Conservation (phyloP, 208 protist genomes). For the Leishmania aethiopica region DNA sequence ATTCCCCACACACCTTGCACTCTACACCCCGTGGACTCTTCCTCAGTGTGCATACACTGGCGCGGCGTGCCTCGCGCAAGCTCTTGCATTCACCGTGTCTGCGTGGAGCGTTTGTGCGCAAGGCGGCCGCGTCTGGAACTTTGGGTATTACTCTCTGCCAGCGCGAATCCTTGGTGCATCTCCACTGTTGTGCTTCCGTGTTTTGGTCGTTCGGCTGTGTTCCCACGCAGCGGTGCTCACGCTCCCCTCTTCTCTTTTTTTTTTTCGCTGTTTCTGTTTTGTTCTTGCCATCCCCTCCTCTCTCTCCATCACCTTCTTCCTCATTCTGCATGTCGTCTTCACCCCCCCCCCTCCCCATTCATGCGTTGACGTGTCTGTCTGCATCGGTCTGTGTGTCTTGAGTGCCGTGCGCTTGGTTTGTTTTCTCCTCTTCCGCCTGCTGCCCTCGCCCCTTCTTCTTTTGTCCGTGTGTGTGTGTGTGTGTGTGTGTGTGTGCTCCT, state of each 20-base stretch:
- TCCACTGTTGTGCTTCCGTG: not conserved
- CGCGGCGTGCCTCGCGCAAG: not conserved
- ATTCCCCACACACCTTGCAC: not conserved
- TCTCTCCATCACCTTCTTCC: not conserved
- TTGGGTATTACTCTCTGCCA: not conserved
- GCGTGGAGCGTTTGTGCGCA: not conserved
- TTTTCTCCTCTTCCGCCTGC: not conserved
- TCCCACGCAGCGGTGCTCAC: not conserved
- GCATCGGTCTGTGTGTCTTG: too few species aligned
- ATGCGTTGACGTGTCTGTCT: too few species aligned
- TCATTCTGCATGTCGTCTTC: not conserved
- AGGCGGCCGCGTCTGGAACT: not conserved
- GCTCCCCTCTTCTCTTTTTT: not conserved
- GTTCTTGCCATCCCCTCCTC: not conserved
- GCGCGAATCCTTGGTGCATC: not conserved
- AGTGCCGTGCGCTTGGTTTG: too few species aligned
- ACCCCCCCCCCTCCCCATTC: too few species aligned
- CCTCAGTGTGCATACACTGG: not conserved
- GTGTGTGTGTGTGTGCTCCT: too few species aligned
- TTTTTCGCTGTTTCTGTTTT: not conserved
- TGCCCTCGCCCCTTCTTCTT: not conserved
- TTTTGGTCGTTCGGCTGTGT: not conserved
- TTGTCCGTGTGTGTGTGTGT: not conserved
- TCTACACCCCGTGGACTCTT: not conserved
- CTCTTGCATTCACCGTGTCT: not conserved